These are phyloP conservation scores for Tricholomella constricta DNA, from an alignment of 768 basidiomycete genomes.

Conservation along the genomic window DNA sequence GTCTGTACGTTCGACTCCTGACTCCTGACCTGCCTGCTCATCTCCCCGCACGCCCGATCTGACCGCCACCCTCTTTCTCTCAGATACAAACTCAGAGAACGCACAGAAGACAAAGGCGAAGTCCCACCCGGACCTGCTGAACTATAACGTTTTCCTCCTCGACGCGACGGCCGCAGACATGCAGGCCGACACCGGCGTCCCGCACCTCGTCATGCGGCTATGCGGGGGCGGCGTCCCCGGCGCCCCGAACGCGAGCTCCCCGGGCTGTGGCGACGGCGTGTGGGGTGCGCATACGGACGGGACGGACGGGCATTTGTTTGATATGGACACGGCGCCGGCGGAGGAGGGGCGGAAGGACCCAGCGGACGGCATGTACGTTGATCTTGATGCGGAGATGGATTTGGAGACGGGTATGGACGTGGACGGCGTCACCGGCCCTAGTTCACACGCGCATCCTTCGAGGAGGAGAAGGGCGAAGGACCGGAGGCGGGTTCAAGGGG, in stretches of 20 bases:
- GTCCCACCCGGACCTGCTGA: constrained; percentile 35
- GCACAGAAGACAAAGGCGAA: too few species aligned
- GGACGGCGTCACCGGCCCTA: not conserved
- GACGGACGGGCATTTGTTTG: constrained; percentile 40
- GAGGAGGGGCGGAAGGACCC: constrained; percentile 15
- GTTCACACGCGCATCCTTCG: not conserved
- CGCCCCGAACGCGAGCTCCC: constrained; percentile 9
- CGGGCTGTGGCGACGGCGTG: not conserved
- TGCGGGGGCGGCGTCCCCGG: constrained; percentile 42
- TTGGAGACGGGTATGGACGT: constrained; percentile 26
- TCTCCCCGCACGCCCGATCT: not conserved
- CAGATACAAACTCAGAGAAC: too few species aligned
- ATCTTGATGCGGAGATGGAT: constrained; percentile 10
- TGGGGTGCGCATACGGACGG: constrained; percentile 43
- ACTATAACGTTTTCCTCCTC: constrained; percentile 81
- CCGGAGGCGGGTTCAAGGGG: not conserved
- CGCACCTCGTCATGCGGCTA: constrained; percentile 55
- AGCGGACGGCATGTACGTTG: constrained; percentile 13
- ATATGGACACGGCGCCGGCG: constrained; percentile 23
- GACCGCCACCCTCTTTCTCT: too few species aligned
- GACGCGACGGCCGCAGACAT: constrained; percentile 45
- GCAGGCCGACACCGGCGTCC: constrained; percentile 25
- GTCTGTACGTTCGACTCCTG: not conserved
- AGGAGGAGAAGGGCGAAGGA: not conserved
- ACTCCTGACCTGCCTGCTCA: not conserved